Evolutionary conservation across 2,329 filamentous ascomycete species (phyloP).

Genomic region (Chaetomium strumarium): DNA sequence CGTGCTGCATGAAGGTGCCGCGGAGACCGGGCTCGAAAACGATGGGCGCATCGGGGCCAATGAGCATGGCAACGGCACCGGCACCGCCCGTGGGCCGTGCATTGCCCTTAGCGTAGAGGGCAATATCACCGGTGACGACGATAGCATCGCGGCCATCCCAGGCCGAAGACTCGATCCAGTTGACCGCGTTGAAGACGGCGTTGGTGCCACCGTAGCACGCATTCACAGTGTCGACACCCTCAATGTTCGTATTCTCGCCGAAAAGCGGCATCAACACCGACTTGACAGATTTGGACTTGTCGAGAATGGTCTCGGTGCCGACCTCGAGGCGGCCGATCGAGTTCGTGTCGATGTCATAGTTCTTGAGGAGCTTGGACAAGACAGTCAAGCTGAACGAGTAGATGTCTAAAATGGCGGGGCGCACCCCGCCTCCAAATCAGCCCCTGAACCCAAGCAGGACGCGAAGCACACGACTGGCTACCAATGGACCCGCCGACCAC

Average conservation of each 20-base stretch:
- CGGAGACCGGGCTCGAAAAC: constrained; percentile 73
- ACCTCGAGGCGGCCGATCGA: constrained; percentile 77
- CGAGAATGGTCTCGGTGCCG: constrained; percentile 77
- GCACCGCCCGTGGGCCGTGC: constrained; percentile 77
- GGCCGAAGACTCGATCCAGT: constrained; percentile 81
- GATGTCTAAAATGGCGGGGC: constrained; percentile 56
- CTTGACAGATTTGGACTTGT: constrained; percentile 91
- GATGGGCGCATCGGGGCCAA: constrained; percentile 72
- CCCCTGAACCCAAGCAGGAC: constrained; percentile 13
- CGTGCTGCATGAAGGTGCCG: constrained; percentile 75
- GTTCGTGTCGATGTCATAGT: constrained; percentile 76
- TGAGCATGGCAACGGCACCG: constrained; percentile 70
- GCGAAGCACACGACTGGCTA: constrained; percentile 13
- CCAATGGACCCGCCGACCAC: constrained; percentile 8
- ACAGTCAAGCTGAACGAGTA: constrained; percentile 80
- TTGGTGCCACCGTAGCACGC: constrained; percentile 85
- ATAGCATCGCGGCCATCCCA: constrained; percentile 82
- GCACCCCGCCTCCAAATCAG: constrained; percentile 17
- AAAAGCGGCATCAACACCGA: constrained; percentile 84
- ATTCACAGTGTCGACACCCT: constrained; percentile 78
- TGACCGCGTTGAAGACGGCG: constrained; percentile 74
- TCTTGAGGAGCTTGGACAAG: constrained; percentile 69
- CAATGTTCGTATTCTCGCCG: constrained; percentile 74
- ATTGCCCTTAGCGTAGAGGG: constrained; percentile 77
- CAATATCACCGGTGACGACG: constrained; percentile 76